These are phyloP conservation scores for Debaryomyces subglobosus DNA, from an alignment of 1,139 yeast genomes.

Conservation along the genomic window DNA sequence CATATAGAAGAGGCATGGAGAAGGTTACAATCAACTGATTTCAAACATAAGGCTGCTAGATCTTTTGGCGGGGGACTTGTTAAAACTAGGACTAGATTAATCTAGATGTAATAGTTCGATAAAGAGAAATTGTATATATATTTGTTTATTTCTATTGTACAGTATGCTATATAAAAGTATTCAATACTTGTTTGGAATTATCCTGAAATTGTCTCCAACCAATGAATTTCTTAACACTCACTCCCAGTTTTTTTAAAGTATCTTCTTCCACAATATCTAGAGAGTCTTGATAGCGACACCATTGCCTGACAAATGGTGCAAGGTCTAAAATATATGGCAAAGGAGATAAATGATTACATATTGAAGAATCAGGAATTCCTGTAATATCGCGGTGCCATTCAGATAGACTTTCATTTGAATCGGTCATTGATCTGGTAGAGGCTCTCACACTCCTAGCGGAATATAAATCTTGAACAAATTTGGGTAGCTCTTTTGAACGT, in stretches of 20 bases:
- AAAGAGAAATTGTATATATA: background rate
- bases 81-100: constrained; percentile 44
- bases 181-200: constrained; percentile 15
- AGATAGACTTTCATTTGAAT: background rate
- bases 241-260: constrained; percentile 16
- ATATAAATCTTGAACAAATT: constrained; percentile 19
- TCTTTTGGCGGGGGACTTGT: constrained; percentile 76
- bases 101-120: constrained; percentile 19
- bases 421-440: constrained; percentile 18
- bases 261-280: constrained; percentile 30
- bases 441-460: constrained; percentile 15
- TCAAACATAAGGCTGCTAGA: constrained; percentile 66
- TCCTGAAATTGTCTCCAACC: constrained; percentile 43
- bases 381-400: constrained; percentile 20
- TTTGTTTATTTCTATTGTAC: constrained; percentile 4
- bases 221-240: constrained; percentile 33
- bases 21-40: constrained; percentile 64
- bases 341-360: constrained; percentile 21
- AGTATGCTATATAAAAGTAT: constrained; percentile 13
- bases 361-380: constrained; percentile 32
- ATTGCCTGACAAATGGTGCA: constrained; percentile 36
- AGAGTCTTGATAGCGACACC: constrained; percentile 38
- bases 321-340: constrained; percentile 31
- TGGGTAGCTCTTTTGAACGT: constrained; percentile 27
- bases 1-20: constrained; percentile 95